Conservation (phyloP, 1,284 basidiomycete species). For the Coniferiporia weirii region DNA sequence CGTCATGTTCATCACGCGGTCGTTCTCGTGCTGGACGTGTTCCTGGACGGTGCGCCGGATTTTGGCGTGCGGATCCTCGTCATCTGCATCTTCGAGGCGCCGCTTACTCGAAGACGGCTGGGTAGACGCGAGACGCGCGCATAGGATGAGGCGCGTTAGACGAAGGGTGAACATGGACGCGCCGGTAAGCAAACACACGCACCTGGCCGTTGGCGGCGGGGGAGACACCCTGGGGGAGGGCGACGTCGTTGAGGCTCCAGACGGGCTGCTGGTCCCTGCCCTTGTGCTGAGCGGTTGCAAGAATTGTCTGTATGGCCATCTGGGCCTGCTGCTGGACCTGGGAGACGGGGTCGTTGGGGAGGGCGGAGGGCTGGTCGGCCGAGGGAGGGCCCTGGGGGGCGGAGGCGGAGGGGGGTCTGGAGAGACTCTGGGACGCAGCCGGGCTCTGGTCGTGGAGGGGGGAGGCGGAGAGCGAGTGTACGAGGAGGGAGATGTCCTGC, state of each 20-base stretch:
- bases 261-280: conserved; percentile 22
- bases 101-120: conserved; percentile 52
- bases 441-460: conserved; percentile 21
- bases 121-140: conserved; percentile 6
- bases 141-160: conserved; percentile 14
- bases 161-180: background rate
- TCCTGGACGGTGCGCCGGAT: conserved; percentile 77
- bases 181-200: conserved; percentile 1
- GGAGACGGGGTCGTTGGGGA: background rate
- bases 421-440: background rate
- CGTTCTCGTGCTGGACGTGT: conserved; percentile 66
- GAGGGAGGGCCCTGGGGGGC: background rate
- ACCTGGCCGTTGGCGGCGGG: conserved; percentile 16
- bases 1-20: conserved; percentile 76
- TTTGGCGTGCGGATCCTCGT: conserved; percentile 69
- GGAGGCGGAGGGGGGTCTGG: conserved; percentile 8
- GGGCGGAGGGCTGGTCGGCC: background rate
- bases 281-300: conserved; percentile 14
- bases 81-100: conserved; percentile 63
- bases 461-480: conserved; percentile 31
- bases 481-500: conserved; percentile 36
- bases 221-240: background rate
- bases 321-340: conserved; percentile 15
- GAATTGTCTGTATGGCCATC: conserved; percentile 18
- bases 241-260: conserved; percentile 12